Percentiles rank a stretch among this genome's conserved stretches.
phyloP scores from a whole-genome alignment of 352 stramenopile genomes.

The Globisporangium uncinulatum region DNA sequence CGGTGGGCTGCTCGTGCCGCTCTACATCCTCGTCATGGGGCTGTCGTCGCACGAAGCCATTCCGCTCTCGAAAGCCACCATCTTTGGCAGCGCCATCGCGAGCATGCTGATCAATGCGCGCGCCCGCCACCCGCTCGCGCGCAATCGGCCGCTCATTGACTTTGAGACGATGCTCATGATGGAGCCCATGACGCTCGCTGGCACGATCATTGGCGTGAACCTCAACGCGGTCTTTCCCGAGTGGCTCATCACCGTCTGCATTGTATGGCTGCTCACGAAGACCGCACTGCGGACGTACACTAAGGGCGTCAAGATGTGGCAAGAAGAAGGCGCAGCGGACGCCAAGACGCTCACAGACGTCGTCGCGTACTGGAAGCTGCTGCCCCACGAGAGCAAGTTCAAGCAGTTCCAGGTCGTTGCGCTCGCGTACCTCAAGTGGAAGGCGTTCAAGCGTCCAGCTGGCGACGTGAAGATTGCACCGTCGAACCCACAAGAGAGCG shows the following conservation, averaged over 20 bases:
- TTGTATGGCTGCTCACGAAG: conserved; percentile 72
- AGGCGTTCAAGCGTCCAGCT: conserved; percentile 40
- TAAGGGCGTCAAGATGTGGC: conserved; percentile 68
- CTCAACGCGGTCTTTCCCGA: conserved; percentile 80
- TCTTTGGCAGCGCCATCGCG: conserved; percentile 75
- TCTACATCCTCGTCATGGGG: conserved; percentile 74
- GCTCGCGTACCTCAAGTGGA: conserved; percentile 73
- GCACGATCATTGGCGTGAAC: conserved; percentile 83
- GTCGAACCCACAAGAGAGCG: conserved; percentile 32
- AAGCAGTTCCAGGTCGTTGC: conserved; percentile 63
- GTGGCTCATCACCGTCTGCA: conserved; percentile 77
- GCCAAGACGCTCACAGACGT: conserved; percentile 38
- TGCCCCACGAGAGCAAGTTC: conserved; percentile 62
- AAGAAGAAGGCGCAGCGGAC: conserved; percentile 51
- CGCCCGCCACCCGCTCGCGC: conserved; percentile 58
- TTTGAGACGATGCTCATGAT: conserved; percentile 83
- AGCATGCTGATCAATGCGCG: conserved; percentile 67
- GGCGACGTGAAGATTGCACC: conserved; percentile 25
- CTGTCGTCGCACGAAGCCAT: conserved; percentile 78
- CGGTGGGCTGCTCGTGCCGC: conserved; percentile 66
- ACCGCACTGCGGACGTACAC: conserved; percentile 55
- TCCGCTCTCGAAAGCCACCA: conserved; percentile 78
- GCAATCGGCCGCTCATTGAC: conserved; percentile 65
- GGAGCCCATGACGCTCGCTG: conserved; percentile 82
- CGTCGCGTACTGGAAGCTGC: conserved; percentile 58